These are phyloP conservation scores for Colletotrichum caudatum DNA, from an alignment of 2,329 filamentous ascomycete genomes.

Conservation along the genomic window DNA sequence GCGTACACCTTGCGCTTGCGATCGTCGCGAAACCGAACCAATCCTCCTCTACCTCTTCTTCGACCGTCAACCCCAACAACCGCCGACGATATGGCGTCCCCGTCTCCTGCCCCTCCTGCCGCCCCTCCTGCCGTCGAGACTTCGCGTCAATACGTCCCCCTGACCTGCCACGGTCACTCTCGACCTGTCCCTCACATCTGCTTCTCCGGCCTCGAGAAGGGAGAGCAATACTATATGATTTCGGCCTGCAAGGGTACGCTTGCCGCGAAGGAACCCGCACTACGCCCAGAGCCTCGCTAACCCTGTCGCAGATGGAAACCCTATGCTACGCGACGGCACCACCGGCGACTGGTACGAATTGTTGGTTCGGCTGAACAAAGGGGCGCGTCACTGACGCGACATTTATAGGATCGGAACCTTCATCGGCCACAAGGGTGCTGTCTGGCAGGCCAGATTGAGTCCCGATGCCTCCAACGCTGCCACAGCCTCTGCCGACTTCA, in stretches of 20 bases:
- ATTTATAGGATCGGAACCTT: constrained; percentile 94
- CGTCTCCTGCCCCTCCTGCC: constrained; percentile 3
- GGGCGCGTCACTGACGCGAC: constrained; percentile 54
- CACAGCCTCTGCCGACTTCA: constrained; percentile 96
- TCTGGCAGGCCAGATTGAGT: constrained; percentile 94
- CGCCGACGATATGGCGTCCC: constrained; percentile 27
- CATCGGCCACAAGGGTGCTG: constrained; percentile 96
- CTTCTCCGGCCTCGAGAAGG: constrained; percentile 86
- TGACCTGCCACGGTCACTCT: constrained; percentile 95
- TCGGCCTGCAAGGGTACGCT: constrained; percentile 87
- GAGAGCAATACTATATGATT: constrained; percentile 90
- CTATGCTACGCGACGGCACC: constrained; percentile 95
- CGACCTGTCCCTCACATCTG: constrained; percentile 91
- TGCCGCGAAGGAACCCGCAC: constrained; percentile 8
- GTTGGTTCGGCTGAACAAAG: not conserved
- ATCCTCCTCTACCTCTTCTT: not conserved
- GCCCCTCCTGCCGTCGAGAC: constrained; percentile 25
- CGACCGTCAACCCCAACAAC: not conserved
- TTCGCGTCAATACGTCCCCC: constrained; percentile 76
- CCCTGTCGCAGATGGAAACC: constrained; percentile 82
- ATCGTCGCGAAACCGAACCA: constrained; percentile 12
- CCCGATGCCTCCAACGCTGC: constrained; percentile 89
- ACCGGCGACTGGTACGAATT: constrained; percentile 86
- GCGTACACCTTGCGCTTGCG: constrained; percentile 26
- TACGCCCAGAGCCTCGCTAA: constrained; percentile 44